Evolutionary conservation across 108 stramenopile species (phyloP).

Genomic region (Cyclotella sp.): DNA sequence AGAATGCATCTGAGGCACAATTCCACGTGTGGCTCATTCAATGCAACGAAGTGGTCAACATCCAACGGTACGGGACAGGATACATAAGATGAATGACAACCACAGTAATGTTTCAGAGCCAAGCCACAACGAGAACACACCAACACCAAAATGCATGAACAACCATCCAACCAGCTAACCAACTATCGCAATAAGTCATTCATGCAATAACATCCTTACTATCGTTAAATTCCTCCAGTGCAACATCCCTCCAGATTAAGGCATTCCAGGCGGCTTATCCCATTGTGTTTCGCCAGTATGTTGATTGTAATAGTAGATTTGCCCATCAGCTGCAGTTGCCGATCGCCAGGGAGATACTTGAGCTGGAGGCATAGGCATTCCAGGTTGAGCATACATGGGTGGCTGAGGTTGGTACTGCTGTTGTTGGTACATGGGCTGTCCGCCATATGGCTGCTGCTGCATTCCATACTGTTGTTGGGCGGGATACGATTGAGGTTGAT

Average conservation of each 20-base stretch:
- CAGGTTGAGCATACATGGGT: constrained; percentile 29
- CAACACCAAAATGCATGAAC: constrained; percentile 26
- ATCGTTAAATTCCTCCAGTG: background rate
- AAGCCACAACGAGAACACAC: constrained; percentile 10
- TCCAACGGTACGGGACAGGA: constrained; percentile 2
- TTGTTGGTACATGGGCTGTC: constrained; percentile 50
- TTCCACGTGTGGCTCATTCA: constrained; percentile 16
- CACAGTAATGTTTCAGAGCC: constrained; percentile 23
- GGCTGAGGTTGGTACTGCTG: constrained; percentile 57
- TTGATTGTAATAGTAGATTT: constrained; percentile 93
- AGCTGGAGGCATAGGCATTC: constrained; percentile 20
- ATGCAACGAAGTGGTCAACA: constrained; percentile 28
- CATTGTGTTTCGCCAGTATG: constrained; percentile 85
- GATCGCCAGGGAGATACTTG: constrained; percentile 68
- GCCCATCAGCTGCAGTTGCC: constrained; percentile 76
- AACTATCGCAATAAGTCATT: constrained; percentile 19
- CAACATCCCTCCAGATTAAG: constrained; percentile 33
- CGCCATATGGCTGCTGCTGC: constrained; percentile 48
- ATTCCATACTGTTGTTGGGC: constrained; percentile 45
- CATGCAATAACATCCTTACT: constrained; percentile 35
- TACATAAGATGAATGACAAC: constrained; percentile 14
- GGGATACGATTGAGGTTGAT: constrained; percentile 57
- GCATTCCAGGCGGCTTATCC: constrained; percentile 89
- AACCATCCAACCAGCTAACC: constrained; percentile 15
- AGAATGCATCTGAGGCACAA: background rate